Conservation (phyloP, 2,329 filamentous ascomycete species). For the Xylaria arbuscula region DNA sequence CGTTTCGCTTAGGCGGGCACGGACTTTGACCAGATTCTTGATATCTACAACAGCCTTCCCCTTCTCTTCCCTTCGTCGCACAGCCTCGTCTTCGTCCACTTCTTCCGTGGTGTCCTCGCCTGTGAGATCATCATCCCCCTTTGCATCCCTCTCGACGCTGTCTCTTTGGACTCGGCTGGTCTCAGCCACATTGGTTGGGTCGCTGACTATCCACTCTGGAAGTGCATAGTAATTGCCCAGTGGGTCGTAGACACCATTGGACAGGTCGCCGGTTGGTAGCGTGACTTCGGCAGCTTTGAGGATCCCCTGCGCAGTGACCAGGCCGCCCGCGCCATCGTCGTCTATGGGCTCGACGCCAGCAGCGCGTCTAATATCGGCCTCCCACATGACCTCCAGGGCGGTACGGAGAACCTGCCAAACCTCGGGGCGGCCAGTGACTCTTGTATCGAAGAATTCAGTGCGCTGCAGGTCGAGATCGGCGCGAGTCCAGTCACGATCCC, state of each 20-base stretch:
- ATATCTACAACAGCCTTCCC: conserved; percentile 67
- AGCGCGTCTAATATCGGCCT: conserved; percentile 54
- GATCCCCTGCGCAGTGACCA: conserved; percentile 81
- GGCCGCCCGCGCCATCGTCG: conserved; percentile 51
- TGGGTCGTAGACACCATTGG: conserved; percentile 77
- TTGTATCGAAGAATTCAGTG: conserved; percentile 88
- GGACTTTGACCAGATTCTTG: conserved; percentile 66
- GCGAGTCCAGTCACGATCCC: conserved; percentile 75
- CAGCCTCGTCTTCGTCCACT: conserved; percentile 51
- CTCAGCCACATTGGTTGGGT: conserved; percentile 68
- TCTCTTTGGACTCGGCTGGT: conserved; percentile 41
- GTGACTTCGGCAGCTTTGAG: conserved; percentile 82
- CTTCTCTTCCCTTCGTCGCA: conserved; percentile 65
- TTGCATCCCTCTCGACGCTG: conserved; percentile 40
- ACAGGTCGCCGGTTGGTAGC: conserved; percentile 77
- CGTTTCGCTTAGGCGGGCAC: conserved; percentile 73
- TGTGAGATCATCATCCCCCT: conserved; percentile 46
- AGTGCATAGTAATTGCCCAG: conserved; percentile 76
- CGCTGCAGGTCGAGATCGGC: conserved; percentile 76
- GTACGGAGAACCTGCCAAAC: conserved; percentile 82
- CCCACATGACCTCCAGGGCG: conserved; percentile 75
- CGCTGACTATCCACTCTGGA: conserved; percentile 74
- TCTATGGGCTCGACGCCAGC: conserved; percentile 42
- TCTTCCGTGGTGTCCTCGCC: conserved; percentile 46
- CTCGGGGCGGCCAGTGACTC: conserved; percentile 80